A percentile compares a stretch with the other conserved stretches of the same genome.
phyloP scores from a whole-genome alignment of 352 stramenopile genomes.

The Lagenidium sp. region DNA sequence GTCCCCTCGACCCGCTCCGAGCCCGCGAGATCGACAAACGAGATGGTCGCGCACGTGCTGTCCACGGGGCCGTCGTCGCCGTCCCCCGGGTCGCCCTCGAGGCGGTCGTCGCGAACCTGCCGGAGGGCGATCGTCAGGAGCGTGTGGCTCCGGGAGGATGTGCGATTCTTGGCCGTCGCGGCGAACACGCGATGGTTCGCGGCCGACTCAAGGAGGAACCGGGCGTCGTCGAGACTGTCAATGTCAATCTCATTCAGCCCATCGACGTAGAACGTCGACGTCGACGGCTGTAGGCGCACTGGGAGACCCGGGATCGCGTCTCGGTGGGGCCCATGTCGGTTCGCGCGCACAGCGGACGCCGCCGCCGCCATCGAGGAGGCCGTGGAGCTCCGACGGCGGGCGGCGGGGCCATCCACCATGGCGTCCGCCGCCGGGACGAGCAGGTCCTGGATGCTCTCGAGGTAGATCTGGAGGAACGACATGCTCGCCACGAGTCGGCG shows the following conservation, averaged over 20 bases:
- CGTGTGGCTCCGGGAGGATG: conserved; percentile 62
- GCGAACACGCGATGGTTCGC: conserved; percentile 42
- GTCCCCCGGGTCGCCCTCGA: conserved; percentile 7
- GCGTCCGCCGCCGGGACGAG: conserved; percentile 14
- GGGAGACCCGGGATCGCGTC: conserved; percentile 18
- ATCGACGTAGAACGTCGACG: conserved; percentile 50
- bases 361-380: too few relatives aligned
- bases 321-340: neutral
- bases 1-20: conserved; percentile 52
- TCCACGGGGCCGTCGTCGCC: neutral
- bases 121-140: conserved; percentile 51
- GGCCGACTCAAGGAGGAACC: conserved; percentile 32
- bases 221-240: conserved; percentile 31
- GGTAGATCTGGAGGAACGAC: conserved; percentile 69
- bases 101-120: conserved; percentile 3
- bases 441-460: conserved; percentile 65
- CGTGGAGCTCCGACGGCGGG: too few relatives aligned
- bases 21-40: conserved; percentile 63
- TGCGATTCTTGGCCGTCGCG: conserved; percentile 49
- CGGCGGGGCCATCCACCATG: too few relatives aligned
- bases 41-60: conserved; percentile 19
- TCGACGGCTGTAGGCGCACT: conserved; percentile 28
- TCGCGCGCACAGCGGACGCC: too few relatives aligned
- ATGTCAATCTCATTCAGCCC: conserved; percentile 48
- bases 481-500: conserved; percentile 21